A percentile compares a stretch with the other conserved stretches of the same genome.
These are phyloP conservation scores for Hypoxylon sp. DNA, from an alignment of 2,329 filamentous ascomycete genomes.

Conservation along the genomic window DNA sequence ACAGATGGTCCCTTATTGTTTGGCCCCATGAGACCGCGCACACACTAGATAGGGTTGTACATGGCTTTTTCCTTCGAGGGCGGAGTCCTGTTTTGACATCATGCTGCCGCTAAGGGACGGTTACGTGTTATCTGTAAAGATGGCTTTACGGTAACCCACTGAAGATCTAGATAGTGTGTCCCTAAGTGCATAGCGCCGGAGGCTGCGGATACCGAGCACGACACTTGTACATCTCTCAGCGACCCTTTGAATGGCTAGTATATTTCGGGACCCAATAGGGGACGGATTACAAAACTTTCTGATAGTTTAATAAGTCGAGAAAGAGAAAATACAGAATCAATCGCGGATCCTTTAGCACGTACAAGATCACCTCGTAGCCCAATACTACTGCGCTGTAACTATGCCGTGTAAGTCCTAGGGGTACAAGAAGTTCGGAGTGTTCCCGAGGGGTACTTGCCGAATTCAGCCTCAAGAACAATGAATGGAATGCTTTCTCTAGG, in stretches of 20 bases:
- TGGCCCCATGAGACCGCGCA: conserved; percentile 10
- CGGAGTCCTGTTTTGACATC: conserved; percentile 36
- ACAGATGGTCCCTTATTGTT: conserved; percentile 24
- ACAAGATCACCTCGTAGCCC: conserved; percentile 5
- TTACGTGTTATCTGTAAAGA: conserved; percentile 16
- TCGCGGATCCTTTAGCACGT: neutral
- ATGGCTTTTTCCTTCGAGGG: conserved; percentile 22
- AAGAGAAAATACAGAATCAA: conserved; percentile 10
- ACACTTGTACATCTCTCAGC: neutral
- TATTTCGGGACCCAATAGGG: neutral
- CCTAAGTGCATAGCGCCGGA: conserved; percentile 24
- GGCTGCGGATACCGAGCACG: conserved; percentile 11
- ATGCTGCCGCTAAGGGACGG: conserved; percentile 22
- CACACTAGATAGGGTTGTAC: conserved; percentile 17
- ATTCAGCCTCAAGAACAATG: conserved; percentile 39
- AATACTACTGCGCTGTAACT: conserved; percentile 31
- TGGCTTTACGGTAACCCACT: conserved; percentile 20
- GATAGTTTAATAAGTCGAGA: conserved; percentile 18
- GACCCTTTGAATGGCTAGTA: neutral
- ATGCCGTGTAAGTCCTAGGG: conserved; percentile 26
- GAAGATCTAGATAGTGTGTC: conserved; percentile 15
- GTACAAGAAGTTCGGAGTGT: conserved; percentile 24
- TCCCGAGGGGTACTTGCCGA: conserved; percentile 32
- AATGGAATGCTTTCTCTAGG: conserved; percentile 37
- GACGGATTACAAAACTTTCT: neutral